Percentiles rank a stretch among this genome's conserved stretches.
These are phyloP conservation scores for Rhizopus sp. DNA, from an alignment of 371 early-diverging fungal species.

Conservation along the genomic window DNA sequence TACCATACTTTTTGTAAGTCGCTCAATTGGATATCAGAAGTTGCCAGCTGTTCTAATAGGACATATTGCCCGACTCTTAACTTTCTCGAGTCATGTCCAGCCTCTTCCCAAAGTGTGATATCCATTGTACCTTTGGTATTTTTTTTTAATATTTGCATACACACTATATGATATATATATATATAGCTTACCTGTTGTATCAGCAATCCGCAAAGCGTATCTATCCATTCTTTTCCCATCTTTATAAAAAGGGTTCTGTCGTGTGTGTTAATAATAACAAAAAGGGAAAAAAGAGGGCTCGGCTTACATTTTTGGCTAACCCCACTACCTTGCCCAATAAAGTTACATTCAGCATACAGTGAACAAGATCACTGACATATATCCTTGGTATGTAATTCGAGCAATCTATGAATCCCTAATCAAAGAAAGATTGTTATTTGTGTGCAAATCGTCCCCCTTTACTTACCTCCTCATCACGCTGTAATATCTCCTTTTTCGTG, in stretches of 20 bases:
- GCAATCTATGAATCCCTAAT: constrained; percentile 46
- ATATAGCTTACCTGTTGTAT: constrained; percentile 33
- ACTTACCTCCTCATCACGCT: constrained; percentile 38
- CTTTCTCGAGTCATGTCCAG: constrained; percentile 27
- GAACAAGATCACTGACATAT: constrained; percentile 28
- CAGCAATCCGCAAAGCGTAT: constrained; percentile 36
- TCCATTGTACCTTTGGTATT: constrained; percentile 30
- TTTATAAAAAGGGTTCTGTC: constrained; percentile 34
- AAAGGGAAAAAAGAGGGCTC: not conserved
- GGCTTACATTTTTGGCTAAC: constrained; percentile 42
- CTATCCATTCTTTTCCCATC: constrained; percentile 31
- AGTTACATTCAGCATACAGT: constrained; percentile 45
- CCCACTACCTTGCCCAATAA: constrained; percentile 38
- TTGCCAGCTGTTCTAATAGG: constrained; percentile 33
- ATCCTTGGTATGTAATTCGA: constrained; percentile 27
- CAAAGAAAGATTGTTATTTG: not conserved
- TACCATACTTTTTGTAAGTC: constrained; percentile 33
- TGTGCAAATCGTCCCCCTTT: not conserved
- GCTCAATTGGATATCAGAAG: constrained; percentile 25
- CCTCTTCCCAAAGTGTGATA: constrained; percentile 46
- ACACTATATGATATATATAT: not conserved
- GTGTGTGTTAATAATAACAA: not conserved
- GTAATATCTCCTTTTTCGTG: constrained; percentile 25
- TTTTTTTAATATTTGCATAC: constrained; percentile 6
- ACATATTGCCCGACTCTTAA: constrained; percentile 38